A percentile compares a stretch with the other conserved stretches of the same genome.
phyloP scores from a whole-genome alignment of 495 filamentous ascomycete genomes.

The Annulohypoxylon bovei region DNA sequence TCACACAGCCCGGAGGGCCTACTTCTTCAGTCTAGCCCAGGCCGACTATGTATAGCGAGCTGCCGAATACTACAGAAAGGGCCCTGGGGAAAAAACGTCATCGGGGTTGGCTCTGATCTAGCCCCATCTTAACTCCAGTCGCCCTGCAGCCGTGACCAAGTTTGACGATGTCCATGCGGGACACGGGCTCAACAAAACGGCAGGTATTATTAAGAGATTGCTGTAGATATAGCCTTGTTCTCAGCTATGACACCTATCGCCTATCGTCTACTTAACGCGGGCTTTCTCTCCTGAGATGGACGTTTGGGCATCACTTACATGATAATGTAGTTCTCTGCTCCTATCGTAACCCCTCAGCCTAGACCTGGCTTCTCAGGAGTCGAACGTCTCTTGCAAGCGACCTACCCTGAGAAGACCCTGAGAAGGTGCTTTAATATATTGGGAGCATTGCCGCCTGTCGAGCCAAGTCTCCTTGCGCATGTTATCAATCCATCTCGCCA shows the following conservation, averaged over 20 bases:
- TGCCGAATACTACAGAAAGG: slow-evolving; percentile 24
- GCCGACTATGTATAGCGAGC: slow-evolving; percentile 17
- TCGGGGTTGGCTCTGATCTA: slow-evolving; percentile 23
- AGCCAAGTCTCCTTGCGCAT: slow-evolving; percentile 1
- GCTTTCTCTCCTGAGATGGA: slow-evolving; percentile 1
- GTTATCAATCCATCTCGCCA: slow-evolving; percentile 6
- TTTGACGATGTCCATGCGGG: neutral
- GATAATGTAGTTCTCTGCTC: neutral
- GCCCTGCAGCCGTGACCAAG: slow-evolving; percentile 5
- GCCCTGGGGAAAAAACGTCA: slow-evolving; percentile 29
- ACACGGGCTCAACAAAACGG: slow-evolving; percentile 8
- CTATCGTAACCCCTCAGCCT: slow-evolving; percentile 3
- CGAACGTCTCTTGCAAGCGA: slow-evolving; percentile 2
- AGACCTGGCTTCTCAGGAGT: neutral
- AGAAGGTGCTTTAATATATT: slow-evolving; percentile 11
- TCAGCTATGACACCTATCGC: neutral
- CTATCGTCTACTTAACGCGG: slow-evolving; percentile 1
- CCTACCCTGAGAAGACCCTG: slow-evolving; percentile 2
- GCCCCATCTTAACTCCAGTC: slow-evolving; percentile 1
- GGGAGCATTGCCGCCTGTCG: slow-evolving; percentile 11
- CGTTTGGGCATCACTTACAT: slow-evolving; percentile 16
- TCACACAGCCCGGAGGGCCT: slow-evolving; percentile 15
- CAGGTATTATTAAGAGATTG: neutral
- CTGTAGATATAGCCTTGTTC: slow-evolving; percentile 1
- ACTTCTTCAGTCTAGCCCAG: slow-evolving; percentile 29